Evolutionary conservation across 1,139 yeast genomes (phyloP), one percentile per base, ranked within the genome.

Genomic region (Saccharomycopsis hybrid): DNA sequence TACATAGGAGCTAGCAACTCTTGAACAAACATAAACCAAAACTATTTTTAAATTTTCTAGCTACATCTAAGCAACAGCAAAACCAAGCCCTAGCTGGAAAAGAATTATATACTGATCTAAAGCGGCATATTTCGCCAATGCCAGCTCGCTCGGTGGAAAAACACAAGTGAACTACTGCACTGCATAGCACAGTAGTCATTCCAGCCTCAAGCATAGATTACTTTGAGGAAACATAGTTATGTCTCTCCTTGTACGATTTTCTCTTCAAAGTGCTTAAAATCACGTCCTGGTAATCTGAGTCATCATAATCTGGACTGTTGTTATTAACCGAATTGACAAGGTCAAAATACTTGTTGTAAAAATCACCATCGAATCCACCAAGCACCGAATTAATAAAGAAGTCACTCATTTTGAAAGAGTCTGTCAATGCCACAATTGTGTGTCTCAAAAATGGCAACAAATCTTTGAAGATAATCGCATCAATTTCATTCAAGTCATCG

Each of bases 401-500:
- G 68, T 90, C 97, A 37, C 90, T 79, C 62, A 85, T 76, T 69
- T 84, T 82, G 76, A 90, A 90, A 4, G 96, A 77, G 68, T 90
- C 97, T 11, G 95, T 85, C 59, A 86, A 73, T 25, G 87, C 86
- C 63, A 88, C 80, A 52, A 83, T 85, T 61, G 85, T 82, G 45
- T 81, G 80, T 65, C 97, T 77, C 51, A 83, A 60, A 41, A 68
- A 71, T 24, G 67, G 62, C 56, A 80, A 68, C 53, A 81, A 62
- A 41, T 65, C 65, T n/a, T 31, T 49, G 31, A 50, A 52, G 29
- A 36, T 8, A 50, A 67, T 68, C 40, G 75, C 70, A 58, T 76
- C 76, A 56, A 76, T 65, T 52, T 66, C 64, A 33, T 76, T 69
- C 56, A 78, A 70, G 48, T 72, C 69, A 18, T 69, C 68, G 11